Evolutionary conservation across 2,329 filamentous ascomycete genomes (phyloP), one percentile per base, ranked within the genome.

Genomic region (Hypoxylon sp.): DNA sequence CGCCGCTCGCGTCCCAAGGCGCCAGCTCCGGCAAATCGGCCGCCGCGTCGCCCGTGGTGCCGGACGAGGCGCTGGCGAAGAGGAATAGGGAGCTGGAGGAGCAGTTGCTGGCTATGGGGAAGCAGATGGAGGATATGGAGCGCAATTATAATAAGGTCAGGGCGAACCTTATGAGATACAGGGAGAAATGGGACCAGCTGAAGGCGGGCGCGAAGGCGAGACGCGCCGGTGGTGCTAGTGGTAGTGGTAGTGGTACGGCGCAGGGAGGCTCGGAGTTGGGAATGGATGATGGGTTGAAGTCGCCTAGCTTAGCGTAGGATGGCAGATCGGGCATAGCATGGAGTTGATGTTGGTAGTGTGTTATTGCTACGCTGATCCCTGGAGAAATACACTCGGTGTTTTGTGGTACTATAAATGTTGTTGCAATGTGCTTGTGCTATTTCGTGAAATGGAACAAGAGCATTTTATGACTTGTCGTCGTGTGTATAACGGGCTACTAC

Each of bases 31-130:
- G 41, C 9, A 49, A 49, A 19, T 23, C 49, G 9, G 21, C 50
- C 32, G 19, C 50, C 5, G 21, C 34, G 34, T 41, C 51, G 13
- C 38, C 51, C 0, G 51, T 28, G 51, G 51, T 28, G 13, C 75
- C 76, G 1, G 85, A 87, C 43, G 83, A 85, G 34, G 76, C 78
- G 5, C 74, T 87, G 51, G 79, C 79, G 50, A 81, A 77, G 59
- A 86, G 85, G 73, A 84, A 90, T 23, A 82, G 82, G 50, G 91
- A 93, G 69, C 81, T 94, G 13, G 91, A 94, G 76, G 89, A 91
- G 58, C 85, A 91, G 74, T 79, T 94, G 21, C 81, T 82, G 7
- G 81, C 82, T 19, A 81, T 86, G 65, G 80, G 85, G 59, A 87
- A 86, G 71, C 88, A 92, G 69, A 85, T 90, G 72, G 88, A 91